Base-by-base conservation (phyloP, 2,329 filamentous ascomycete species). In the Diaporthe sp. region DNA sequence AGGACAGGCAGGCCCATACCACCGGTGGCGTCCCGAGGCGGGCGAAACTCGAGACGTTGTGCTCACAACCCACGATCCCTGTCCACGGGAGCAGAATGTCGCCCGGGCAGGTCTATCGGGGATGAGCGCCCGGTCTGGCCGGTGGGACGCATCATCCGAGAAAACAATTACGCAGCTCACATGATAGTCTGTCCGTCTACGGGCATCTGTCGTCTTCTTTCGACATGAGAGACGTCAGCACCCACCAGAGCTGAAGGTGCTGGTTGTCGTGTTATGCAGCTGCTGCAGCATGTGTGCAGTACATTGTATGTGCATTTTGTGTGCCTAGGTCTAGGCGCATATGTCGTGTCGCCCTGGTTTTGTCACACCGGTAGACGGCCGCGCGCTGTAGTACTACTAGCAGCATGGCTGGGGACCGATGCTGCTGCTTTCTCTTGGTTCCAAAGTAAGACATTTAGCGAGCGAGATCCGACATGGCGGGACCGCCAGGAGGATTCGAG, bases 361-460 rank as follows among this genome's bases (percentile, higher is more conserved):
- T 53, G 65, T 70, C 65, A 70, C 65, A 70, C 65, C 65, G 65
- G 49, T 70, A 55, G 65, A 70, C 49, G 49, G 31, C 49, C 65
- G 49, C 49, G n/a, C 25, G 65, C 49, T 42, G 65, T 42, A 19
- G 65, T 68, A 53, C 65, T 67, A 34, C 42, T 19, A 19, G 46
- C 65, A 68, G 39, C 7, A 68, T 53, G 46, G 65, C 65, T 28
- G 34, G 65, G 65, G 65, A 53, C 46, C 7, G 46, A 53, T 6
- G 65, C 31, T 53, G 65, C 31, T 53, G 65, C 65, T 49, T 44
- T 51, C 44, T 62, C 34, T 61, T 72, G n/a, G 57, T 62, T 62
- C 31, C 57, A 44, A 42, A 44, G 28, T 51, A 49, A 65, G 55
- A 53, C 25, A 34, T 55, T 72, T 39, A 72, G 71, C 44, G 71